These are phyloP conservation scores for Fusarium redolens DNA, from an alignment of 2,329 filamentous ascomycete genomes.

Conservation along the genomic window DNA sequence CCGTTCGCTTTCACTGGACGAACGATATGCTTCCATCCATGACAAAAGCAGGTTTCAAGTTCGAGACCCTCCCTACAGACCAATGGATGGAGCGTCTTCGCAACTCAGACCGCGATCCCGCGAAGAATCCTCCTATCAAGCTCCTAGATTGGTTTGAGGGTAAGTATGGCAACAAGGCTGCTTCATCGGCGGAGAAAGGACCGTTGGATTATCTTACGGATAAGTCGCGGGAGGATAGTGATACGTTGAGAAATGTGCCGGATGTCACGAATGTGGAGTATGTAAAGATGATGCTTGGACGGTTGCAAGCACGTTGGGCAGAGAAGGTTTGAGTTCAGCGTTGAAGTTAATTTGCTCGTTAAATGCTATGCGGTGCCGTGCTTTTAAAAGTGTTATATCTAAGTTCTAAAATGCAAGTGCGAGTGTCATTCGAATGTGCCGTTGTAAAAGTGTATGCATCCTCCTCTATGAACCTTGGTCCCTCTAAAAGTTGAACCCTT, in stretches of 20 bases:
- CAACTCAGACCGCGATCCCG: slow-evolving; percentile 56
- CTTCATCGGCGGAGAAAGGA: slow-evolving; percentile 17
- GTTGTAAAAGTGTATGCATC: accelerated
- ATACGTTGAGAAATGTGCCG: slow-evolving; percentile 26
- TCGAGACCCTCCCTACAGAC: slow-evolving; percentile 55
- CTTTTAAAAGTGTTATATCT: background rate
- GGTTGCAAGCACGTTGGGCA: slow-evolving; percentile 14
- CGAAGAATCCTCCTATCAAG: slow-evolving; percentile 63
- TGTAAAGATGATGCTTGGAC: slow-evolving; percentile 25
- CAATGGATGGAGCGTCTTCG: slow-evolving; percentile 59
- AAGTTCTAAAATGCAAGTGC: background rate
- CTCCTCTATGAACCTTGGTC: background rate
- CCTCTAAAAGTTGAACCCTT: background rate
- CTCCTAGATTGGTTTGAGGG: slow-evolving; percentile 62
- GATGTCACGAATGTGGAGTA: slow-evolving; percentile 32
- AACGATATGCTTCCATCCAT: slow-evolving; percentile 62
- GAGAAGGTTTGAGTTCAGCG: background rate
- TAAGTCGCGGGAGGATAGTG: slow-evolving; percentile 29
- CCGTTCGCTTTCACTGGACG: slow-evolving; percentile 59
- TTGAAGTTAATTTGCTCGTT: background rate
- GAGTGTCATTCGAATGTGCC: background rate
- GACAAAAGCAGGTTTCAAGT: slow-evolving; percentile 55
- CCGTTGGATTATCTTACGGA: slow-evolving; percentile 29
- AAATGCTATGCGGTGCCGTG: background rate
- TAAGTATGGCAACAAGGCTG: slow-evolving; percentile 40